These are phyloP conservation scores for Annona cherimola DNA, from an alignment of 164 flowering plant species.

Conservation along the genomic window DNA sequence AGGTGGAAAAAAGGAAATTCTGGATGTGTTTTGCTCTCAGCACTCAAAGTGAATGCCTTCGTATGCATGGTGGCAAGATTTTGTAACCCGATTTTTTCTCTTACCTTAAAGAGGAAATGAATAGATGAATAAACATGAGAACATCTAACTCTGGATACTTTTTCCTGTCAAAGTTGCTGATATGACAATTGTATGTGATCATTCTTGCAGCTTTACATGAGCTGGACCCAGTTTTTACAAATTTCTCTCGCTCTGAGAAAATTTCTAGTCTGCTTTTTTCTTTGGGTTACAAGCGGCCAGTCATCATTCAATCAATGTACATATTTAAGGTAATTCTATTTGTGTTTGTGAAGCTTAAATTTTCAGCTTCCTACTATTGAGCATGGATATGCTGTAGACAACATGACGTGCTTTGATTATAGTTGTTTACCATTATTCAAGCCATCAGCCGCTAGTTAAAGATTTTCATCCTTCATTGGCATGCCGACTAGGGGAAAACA, in stretches of 20 bases:
- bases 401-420: no score
- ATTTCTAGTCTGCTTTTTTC: constrained; percentile 55
- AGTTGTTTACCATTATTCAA: no score
- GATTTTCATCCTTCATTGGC: no score
- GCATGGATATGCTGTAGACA: background rate
- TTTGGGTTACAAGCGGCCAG: constrained; percentile 76
- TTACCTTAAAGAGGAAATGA: no score
- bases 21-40: no score
- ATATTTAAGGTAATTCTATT: constrained; percentile 74
- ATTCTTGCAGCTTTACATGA: constrained; percentile 74
- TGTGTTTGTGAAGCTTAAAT: background rate
- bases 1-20: background rate
- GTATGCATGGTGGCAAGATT: no score
- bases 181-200: constrained; percentile 3
- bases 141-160: background rate
- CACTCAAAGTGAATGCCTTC: no score
- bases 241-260: constrained; percentile 56
- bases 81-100: no score
- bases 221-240: constrained; percentile 64
- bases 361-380: no score
- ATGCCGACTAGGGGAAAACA: no score
- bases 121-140: no score
- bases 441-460: no score
- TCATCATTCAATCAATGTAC: constrained; percentile 92
- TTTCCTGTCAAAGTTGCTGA: background rate